Evolutionary conservation across 2,329 filamentous ascomycete species (phyloP).

Genomic region (Phyllosticta citriasiana): DNA sequence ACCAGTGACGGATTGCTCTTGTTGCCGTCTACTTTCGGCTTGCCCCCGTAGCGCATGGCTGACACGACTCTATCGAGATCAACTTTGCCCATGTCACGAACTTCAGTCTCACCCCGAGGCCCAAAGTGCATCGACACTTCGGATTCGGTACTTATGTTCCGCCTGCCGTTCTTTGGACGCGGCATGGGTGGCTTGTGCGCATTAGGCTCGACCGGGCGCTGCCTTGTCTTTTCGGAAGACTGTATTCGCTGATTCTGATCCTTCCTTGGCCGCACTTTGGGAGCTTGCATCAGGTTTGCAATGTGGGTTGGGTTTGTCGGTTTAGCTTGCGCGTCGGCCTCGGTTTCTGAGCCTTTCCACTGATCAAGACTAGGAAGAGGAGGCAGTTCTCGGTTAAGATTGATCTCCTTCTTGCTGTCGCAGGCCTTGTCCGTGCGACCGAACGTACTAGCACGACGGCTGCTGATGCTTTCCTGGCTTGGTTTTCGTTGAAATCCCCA

Average conservation of each 20-base stretch:
- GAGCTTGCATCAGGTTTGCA: conserved; percentile 12
- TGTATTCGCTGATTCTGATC: conserved; percentile 3
- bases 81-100: neutral
- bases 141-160: neutral
- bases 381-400: conserved; percentile 39
- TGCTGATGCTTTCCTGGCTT: conserved; percentile 23
- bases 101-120: neutral
- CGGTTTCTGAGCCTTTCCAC: conserved; percentile 18
- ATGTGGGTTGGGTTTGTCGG: conserved; percentile 10
- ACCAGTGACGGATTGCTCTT: conserved; percentile 10
- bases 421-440: conserved; percentile 17
- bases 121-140: neutral
- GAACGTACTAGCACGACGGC: conserved; percentile 5
- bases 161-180: neutral
- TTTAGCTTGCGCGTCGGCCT: conserved; percentile 12
- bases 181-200: neutral
- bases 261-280: conserved; percentile 1
- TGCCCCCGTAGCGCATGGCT: conserved; percentile 17
- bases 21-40: conserved; percentile 14
- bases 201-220: neutral
- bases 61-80: conserved; percentile 14
- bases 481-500: conserved; percentile 27
- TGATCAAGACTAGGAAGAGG: conserved; percentile 37
- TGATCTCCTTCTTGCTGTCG: conserved; percentile 25
- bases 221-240: conserved; percentile 1